A percentile compares a stretch with the other conserved stretches of the same genome.
phyloP scores from a whole-genome alignment of 139 green algal genomes.

The Chlamydomonas sphaeroides region DNA sequence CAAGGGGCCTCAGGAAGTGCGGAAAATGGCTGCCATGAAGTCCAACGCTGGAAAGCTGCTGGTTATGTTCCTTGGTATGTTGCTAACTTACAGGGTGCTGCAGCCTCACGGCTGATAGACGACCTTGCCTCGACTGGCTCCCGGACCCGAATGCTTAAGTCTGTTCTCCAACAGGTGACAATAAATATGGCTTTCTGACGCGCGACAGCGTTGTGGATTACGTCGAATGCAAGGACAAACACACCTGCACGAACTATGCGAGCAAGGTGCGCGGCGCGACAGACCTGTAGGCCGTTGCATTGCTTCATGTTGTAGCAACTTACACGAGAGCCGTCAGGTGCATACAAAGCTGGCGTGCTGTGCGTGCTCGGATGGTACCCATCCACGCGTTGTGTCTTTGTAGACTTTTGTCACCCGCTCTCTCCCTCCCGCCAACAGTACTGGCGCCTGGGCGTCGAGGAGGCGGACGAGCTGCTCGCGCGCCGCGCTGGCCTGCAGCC shows the following conservation, averaged over 20 bases:
- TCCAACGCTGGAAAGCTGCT: conserved; percentile 29
- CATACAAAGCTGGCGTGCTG: too few relatives aligned
- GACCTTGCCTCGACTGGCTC: too few relatives aligned
- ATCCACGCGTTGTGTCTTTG: too few relatives aligned
- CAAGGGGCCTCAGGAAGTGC: conserved; percentile 25
- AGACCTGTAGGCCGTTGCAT: too few relatives aligned
- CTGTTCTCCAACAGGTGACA: conserved; percentile 13
- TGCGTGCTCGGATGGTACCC: too few relatives aligned
- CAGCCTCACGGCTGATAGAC: too few relatives aligned
- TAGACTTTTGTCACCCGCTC: too few relatives aligned
- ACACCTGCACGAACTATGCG: conserved; percentile 21
- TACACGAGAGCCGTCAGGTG: too few relatives aligned
- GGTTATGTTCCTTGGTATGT: conserved; percentile 22
- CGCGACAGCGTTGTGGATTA: conserved; percentile 28
- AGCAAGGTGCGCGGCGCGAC: conserved; percentile 29
- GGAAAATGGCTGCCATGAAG: conserved; percentile 36
- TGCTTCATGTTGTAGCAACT: too few relatives aligned
- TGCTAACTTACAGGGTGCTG: too few relatives aligned
- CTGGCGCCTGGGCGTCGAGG: conserved; percentile 22
- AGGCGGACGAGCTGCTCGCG: conserved; percentile 27
- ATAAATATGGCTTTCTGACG: conserved; percentile 33
- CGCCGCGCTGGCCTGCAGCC: conserved; percentile 19
- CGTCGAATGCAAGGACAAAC: neutral
- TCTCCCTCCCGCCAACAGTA: too few relatives aligned
- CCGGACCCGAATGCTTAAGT: too few relatives aligned